Evolutionary conservation across 2,329 filamentous ascomycete species (phyloP), one percentile per base, ranked within the genome.

Genomic region (Fusarium chlamydosporum): DNA sequence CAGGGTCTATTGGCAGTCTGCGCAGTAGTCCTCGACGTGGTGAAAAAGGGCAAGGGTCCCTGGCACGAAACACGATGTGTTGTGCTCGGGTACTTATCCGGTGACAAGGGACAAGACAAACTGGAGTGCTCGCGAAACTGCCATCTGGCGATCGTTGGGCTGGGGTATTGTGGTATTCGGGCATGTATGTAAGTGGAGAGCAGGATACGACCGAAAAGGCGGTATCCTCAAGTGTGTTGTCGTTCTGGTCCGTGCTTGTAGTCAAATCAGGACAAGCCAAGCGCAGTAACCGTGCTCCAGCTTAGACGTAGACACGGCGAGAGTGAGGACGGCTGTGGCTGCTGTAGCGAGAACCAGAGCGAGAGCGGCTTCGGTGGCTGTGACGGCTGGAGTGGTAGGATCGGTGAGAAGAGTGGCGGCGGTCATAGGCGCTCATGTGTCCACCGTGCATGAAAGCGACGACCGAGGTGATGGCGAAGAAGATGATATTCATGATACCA

Each of bases 401-500:
- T 57, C 82, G 77, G 61, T 59, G 80, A 60, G 52, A 51, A 50
- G 61, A 55, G 53, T 74, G 61, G 71, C 66, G 60, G 50, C 75
- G 74, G 41, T 75, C 77, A 71, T 83, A 82, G 43, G 79, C 75
- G 61, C 80, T 82, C 70, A 85, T 82, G 72, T 84, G 83, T 63
- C 83, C 83, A 76, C 81, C 90, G 79, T 82, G 86, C 70, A 84
- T 77, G 69, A 83, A 86, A 27, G 94, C 93, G 42, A 96, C 83
- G 29, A 95, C 80, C 52, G 88, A 86, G 5, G 93, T 96, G 76
- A 91, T 83, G 78, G 91, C 90, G 81, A 97, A 97, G 77, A 94
- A 90, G 68, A 96, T 82, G 70, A 84, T 83, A 78, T 96, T 92
- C 86, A 97, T 96, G 78, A 98, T 97, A 48, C 88, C 93, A 72